Evolutionary conservation across 768 basidiomycete genomes (phyloP).

Genomic region (Russula virescens): DNA sequence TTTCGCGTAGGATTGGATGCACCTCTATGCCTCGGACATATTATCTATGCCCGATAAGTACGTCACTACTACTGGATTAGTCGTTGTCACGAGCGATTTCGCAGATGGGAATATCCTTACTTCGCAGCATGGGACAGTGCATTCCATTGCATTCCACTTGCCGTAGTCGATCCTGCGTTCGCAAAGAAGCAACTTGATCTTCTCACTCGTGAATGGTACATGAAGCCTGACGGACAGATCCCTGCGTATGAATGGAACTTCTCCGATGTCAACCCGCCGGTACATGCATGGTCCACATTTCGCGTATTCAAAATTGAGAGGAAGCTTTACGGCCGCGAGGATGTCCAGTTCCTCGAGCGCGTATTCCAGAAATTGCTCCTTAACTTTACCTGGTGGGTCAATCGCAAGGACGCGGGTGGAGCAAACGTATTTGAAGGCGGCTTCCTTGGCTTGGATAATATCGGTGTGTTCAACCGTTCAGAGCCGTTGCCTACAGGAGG

Average conservation of each 20-base stretch:
- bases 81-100: slow-evolving; percentile 13
- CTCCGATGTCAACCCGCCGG: slow-evolving; percentile 96
- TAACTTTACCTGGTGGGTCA: slow-evolving; percentile 99
- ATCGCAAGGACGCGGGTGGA: slow-evolving; percentile 92
- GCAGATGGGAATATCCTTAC: slow-evolving; percentile 97
- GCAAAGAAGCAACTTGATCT: slow-evolving; percentile 97
- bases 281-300: slow-evolving; percentile 99
- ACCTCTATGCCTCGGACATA: slow-evolving; percentile 92
- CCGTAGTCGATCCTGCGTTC: slow-evolving; percentile 90
- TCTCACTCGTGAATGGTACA: slow-evolving; percentile 97
- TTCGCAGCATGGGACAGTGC: slow-evolving; percentile 98
- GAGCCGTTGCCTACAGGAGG: slow-evolving; percentile 96
- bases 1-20: slow-evolving; percentile 78
- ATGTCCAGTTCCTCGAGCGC: slow-evolving; percentile 87
- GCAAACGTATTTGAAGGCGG: slow-evolving; percentile 98
- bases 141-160: slow-evolving; percentile 98
- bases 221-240: slow-evolving; percentile 98
- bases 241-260: slow-evolving; percentile 99
- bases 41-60: slow-evolving; percentile 99
- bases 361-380: slow-evolving; percentile 97
- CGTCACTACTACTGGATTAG: slow-evolving; percentile 23
- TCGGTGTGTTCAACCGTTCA: slow-evolving; percentile 95
- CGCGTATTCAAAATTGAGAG: slow-evolving; percentile 99
- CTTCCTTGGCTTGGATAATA: slow-evolving; percentile 96
- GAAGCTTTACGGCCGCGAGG: slow-evolving; percentile 87